Percentiles rank a stretch among this genome's conserved stretches.
phyloP scores from a whole-genome alignment of 2,329 filamentous ascomycete genomes.

The Phaeoacremonium minimum region DNA sequence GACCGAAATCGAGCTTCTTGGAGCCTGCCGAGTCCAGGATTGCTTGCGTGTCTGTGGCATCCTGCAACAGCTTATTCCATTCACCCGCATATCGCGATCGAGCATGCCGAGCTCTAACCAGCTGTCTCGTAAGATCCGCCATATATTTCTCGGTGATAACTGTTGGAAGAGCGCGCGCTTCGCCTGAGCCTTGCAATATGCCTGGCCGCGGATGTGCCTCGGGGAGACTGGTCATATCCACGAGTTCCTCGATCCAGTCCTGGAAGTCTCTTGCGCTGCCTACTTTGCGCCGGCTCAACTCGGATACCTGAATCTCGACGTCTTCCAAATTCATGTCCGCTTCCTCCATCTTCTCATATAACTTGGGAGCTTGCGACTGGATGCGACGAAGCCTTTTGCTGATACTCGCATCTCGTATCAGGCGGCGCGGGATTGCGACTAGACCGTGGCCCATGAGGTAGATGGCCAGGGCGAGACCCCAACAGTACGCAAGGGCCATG shows the following conservation, averaged over 20 bases:
- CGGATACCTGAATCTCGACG: conserved; percentile 73
- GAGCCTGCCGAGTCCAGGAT: conserved; percentile 82
- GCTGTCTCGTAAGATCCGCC: conserved; percentile 78
- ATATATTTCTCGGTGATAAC: conserved; percentile 92
- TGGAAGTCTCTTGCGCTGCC: conserved; percentile 71
- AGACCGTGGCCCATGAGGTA: conserved; percentile 97
- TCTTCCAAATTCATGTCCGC: conserved; percentile 75
- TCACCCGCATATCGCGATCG: conserved; percentile 78
- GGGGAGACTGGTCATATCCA: conserved; percentile 67
- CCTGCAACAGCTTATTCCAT: conserved; percentile 75
- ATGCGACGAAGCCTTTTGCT: conserved; percentile 69
- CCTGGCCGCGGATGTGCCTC: conserved; percentile 50
- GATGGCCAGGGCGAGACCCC: conserved; percentile 86
- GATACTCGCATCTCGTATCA: conserved; percentile 77
- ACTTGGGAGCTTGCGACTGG: conserved; percentile 72
- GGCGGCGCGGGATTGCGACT: conserved; percentile 78
- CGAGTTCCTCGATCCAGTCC: conserved; percentile 95
- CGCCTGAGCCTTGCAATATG: conserved; percentile 34
- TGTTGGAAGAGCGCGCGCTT: conserved; percentile 56
- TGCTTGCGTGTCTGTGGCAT: conserved; percentile 70
- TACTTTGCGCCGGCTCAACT: conserved; percentile 76
- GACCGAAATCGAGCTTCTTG: conserved; percentile 72
- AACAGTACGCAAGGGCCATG: conserved; percentile 93
- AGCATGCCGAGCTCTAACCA: conserved; percentile 78
- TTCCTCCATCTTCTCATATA: conserved; percentile 86